A percentile compares a stretch with the other conserved stretches of the same genome.
Evolutionary conservation across 306 rosid species (phyloP).

Genomic region (Vigna hirtella): DNA sequence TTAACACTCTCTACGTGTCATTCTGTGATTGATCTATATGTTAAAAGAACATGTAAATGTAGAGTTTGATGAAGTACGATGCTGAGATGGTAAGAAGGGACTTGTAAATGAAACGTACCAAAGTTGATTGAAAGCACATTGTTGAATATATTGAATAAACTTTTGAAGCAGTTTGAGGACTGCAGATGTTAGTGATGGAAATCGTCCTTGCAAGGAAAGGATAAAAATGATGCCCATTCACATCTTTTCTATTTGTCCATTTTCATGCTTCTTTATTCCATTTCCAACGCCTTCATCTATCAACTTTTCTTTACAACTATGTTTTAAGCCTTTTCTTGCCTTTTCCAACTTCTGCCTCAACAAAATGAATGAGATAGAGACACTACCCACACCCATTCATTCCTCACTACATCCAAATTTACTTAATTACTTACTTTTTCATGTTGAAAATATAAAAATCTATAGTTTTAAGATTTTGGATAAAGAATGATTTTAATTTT

Average conservation of each 20-base stretch:
- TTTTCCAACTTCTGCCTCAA: constrained; percentile 12
- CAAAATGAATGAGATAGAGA: neutral
- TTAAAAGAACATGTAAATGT: no score
- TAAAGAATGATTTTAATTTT: no score
- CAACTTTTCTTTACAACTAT: neutral
- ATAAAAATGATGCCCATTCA: neutral
- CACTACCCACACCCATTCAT: no score
- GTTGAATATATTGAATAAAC: neutral
- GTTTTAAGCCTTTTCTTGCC: neutral
- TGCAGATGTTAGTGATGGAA: neutral
- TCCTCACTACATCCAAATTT: neutral
- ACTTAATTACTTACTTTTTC: no score
- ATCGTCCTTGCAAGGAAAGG: constrained; percentile 18
- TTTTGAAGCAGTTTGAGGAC: neutral
- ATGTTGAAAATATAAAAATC: no score
- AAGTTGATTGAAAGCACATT: neutral
- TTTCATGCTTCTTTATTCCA: neutral
- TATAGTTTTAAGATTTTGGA: no score
- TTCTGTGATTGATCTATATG: no score
- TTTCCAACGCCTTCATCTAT: neutral
- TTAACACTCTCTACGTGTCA: no score
- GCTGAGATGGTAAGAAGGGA: neutral
- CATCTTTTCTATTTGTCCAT: constrained; percentile 1
- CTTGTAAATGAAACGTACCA: neutral
- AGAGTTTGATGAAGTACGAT: neutral